phyloP scores from a whole-genome alignment of 2,329 filamentous ascomycete species.

The Penicillium sp. region DNA sequence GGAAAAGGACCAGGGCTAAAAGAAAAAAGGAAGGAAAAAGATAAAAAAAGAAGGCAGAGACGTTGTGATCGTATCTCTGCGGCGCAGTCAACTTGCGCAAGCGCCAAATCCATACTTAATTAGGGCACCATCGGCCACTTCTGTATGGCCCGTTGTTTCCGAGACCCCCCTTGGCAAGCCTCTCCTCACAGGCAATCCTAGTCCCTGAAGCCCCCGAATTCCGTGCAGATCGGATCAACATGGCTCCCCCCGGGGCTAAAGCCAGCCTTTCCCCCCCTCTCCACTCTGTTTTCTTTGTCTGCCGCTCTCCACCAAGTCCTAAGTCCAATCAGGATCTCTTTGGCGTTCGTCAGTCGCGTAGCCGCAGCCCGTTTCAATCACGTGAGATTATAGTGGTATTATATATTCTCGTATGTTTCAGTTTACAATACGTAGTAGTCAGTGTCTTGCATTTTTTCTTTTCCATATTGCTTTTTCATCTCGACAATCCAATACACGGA shows the following conservation, averaged over 20 bases:
- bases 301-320: slow-evolving; percentile 6
- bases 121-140: background rate
- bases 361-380: slow-evolving; percentile 16
- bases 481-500: too few relatives aligned
- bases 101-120: slow-evolving; percentile 1
- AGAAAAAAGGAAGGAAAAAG: background rate
- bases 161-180: slow-evolving; percentile 5
- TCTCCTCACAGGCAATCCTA: background rate
- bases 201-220: slow-evolving; percentile 15
- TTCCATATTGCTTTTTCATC: background rate
- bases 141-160: slow-evolving; percentile 8
- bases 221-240: slow-evolving; percentile 23
- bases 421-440: background rate
- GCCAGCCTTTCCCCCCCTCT: background rate
- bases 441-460: background rate
- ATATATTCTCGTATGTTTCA: background rate
- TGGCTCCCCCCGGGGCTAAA: slow-evolving; percentile 9
- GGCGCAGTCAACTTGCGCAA: slow-evolving; percentile 12
- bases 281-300: slow-evolving; percentile 5
- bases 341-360: slow-evolving; percentile 20
- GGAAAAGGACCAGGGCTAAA: too few relatives aligned
- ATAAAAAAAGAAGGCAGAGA: background rate
- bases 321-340: slow-evolving; percentile 7
- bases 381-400: slow-evolving; percentile 7
- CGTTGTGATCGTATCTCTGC: slow-evolving; percentile 2